Conservation (phyloP, 306 rosid genomes). For the Mimosa bimucronata region DNA sequence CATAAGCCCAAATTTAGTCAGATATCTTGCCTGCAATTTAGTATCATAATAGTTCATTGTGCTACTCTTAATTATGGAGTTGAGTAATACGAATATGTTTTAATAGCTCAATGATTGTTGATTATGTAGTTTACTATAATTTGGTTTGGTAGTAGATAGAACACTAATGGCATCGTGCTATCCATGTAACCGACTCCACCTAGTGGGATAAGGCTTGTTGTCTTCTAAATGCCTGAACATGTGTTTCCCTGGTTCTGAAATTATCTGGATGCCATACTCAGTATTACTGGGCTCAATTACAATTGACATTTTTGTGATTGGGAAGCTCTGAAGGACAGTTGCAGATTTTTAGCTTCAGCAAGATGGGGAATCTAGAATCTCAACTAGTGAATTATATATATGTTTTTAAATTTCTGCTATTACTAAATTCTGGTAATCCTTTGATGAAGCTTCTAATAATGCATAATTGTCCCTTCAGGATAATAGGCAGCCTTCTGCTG, state of each 20-base stretch:
- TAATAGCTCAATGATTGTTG: too few relatives aligned
- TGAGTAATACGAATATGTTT: neutral
- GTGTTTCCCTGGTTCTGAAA: neutral
- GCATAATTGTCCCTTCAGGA: slow-evolving; percentile 32
- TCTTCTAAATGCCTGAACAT: neutral
- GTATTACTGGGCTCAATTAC: neutral
- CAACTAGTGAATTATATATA: too few relatives aligned
- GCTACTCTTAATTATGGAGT: slow-evolving; percentile 22
- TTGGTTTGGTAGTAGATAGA: too few relatives aligned
- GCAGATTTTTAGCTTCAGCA: neutral
- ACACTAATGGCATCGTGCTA: too few relatives aligned
- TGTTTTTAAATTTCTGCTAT: neutral
- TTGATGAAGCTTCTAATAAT: slow-evolving; percentile 1
- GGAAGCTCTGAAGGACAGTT: neutral
- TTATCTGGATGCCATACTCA: neutral
- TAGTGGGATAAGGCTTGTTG: too few relatives aligned
- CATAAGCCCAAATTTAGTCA: slow-evolving; percentile 9
- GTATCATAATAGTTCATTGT: slow-evolving; percentile 5
- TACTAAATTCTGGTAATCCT: slow-evolving; percentile 23
- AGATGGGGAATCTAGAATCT: slow-evolving; percentile 7
- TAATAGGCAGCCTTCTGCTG: slow-evolving; percentile 29
- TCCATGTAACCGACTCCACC: neutral
- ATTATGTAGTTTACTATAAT: too few relatives aligned
- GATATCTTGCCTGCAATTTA: slow-evolving; percentile 16
- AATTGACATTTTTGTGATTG: neutral